A percentile compares a stretch with the other conserved stretches of the same genome.
Evolutionary conservation across 768 basidiomycete genomes (phyloP).

Genomic region (Tylopilus felleus): DNA sequence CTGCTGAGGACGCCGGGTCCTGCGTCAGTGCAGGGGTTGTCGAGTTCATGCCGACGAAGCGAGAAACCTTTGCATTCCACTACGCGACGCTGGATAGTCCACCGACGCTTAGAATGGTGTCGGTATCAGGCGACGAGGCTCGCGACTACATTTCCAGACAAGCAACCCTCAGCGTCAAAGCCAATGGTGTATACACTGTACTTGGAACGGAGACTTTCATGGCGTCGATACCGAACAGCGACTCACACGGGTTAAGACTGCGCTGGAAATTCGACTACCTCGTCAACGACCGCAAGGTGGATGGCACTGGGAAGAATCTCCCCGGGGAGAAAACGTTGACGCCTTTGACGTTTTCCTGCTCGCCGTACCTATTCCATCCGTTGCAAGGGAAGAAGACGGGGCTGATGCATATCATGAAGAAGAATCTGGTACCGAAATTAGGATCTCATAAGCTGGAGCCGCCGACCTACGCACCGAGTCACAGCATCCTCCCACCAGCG

Average conservation of each 20-base stretch:
- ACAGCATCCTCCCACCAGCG: neutral
- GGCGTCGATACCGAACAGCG: slow-evolving; percentile 15
- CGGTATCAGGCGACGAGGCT: slow-evolving; percentile 60
- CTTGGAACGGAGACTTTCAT: slow-evolving; percentile 55
- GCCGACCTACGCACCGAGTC: slow-evolving; percentile 25
- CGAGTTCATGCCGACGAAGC: slow-evolving; percentile 60
- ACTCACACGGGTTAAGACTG: slow-evolving; percentile 36
- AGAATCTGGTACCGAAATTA: slow-evolving; percentile 64
- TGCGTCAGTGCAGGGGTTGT: slow-evolving; percentile 46
- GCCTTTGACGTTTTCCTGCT: slow-evolving; percentile 73
- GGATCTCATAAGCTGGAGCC: slow-evolving; percentile 58
- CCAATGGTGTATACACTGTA: slow-evolving; percentile 74
- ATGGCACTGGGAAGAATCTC: slow-evolving; percentile 42
- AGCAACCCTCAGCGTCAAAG: slow-evolving; percentile 63
- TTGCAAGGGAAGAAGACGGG: slow-evolving; percentile 63
- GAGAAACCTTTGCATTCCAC: slow-evolving; percentile 66
- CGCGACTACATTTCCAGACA: slow-evolving; percentile 76
- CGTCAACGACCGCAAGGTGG: slow-evolving; percentile 56
- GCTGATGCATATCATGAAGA: slow-evolving; percentile 69
- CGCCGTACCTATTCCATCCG: slow-evolving; percentile 58
- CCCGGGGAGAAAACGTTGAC: slow-evolving; percentile 70
- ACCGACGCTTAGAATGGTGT: slow-evolving; percentile 70
- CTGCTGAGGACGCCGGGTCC: slow-evolving; percentile 25
- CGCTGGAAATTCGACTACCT: slow-evolving; percentile 80
- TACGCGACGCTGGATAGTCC: slow-evolving; percentile 62